Base-by-base conservation (phyloP, 2,329 filamentous ascomycete genomes). In the Aspergillus awamori region DNA sequence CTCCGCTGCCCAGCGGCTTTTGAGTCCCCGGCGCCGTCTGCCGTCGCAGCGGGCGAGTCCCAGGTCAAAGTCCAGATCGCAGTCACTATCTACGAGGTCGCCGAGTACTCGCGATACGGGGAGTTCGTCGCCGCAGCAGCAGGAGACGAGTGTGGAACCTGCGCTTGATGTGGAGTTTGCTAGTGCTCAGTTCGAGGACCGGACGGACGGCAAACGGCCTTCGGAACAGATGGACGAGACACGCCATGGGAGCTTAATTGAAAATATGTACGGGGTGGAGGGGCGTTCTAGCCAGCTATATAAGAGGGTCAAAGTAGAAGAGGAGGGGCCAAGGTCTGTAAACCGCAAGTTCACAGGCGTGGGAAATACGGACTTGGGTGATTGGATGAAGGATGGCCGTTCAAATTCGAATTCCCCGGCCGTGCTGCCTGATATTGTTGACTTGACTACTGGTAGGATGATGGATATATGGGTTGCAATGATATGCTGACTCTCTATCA, bases 241-340 rank as follows among this genome's bases (percentile, higher is more conserved):
- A 30, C 67, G 65, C n/a, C 69, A 70, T 17, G 61, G 67, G 13
- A 71, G 65, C 47, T 58, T 93, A 79, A 86, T 96, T 49, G 91
- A 96, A 74, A 85, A 87, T 33, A 82, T 93, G 72, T 91, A 93
- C 73, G 88, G 89, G 66, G 85, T 96, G 13, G 84, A 91, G 66
- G 84, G 89, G 55, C 89, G 93, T 26, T 80, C 81, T 68, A 80
- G 71, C 64, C 82, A 74, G 71, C 86, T 90, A 20, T 79, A 82
- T 28, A 94, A 94, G 77, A 87, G 87, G 55, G 78, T 87, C 57
- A 93, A 87, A 71, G 75, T 84, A 41, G 65, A 73, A 8, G 79
- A 83, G 13, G 72, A 77, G 20, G 73, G 79, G 17, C 69, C 77
- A 22, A 76, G 76, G 41, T 82, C 80, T 57, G 72, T 73, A 2